Conservation (phyloP, 176 grass and related monocot species). For the Aegilops sharonensis region DNA sequence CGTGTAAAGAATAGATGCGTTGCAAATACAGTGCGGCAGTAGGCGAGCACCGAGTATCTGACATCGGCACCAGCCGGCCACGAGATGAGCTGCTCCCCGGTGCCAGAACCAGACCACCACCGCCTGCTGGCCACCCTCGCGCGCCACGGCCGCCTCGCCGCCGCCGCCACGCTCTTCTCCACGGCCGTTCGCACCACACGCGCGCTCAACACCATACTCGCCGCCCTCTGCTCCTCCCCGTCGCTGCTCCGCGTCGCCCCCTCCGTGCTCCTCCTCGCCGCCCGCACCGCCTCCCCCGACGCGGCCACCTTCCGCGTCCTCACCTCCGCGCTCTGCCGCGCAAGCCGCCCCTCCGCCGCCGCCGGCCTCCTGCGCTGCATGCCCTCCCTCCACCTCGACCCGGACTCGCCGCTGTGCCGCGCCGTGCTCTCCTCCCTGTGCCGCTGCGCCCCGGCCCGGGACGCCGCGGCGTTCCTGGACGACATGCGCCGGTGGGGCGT, state of each 20-base stretch:
- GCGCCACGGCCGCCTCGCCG: conserved; percentile 22
- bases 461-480: conserved; percentile 41
- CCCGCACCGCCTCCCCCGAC: conserved; percentile 7
- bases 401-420: conserved; percentile 3
- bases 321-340: conserved; percentile 33
- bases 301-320: conserved; percentile 35
- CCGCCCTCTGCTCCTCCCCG: conserved; percentile 5
- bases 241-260: conserved; percentile 1
- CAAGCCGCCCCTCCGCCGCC: neutral
- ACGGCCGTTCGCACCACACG: neutral
- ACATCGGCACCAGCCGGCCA: neutral
- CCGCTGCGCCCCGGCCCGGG: neutral
- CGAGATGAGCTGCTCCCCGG: neutral
- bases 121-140: conserved; percentile 24
- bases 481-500: conserved; percentile 59
- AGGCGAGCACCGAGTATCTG: neutral
- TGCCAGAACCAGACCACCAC: neutral
- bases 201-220: conserved; percentile 31
- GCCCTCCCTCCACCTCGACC: conserved; percentile 32
- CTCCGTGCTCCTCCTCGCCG: conserved; percentile 26
- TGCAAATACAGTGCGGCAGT: neutral
- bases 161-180: conserved; percentile 25
- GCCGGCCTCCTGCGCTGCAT: conserved; percentile 33
- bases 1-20: neutral
- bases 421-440: conserved; percentile 32